Base-by-base conservation (phyloP, 805 yeast genomes). In the Dipodascopsis uninucleata region DNA sequence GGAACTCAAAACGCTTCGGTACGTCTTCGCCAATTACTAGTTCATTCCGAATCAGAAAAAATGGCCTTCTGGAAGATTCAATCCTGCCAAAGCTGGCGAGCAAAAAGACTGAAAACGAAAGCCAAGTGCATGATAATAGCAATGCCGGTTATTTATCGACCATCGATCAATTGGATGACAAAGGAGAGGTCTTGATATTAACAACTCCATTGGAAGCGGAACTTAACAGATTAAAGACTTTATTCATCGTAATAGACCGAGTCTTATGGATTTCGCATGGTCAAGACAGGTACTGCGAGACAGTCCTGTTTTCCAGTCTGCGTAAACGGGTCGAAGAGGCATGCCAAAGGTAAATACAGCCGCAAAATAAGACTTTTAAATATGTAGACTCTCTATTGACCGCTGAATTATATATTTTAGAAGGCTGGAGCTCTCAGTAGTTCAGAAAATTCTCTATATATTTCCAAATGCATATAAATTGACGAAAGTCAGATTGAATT, bases 181-280 rank as follows among this genome's bases (percentile, higher is more conserved):
- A n/a, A n/a, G n/a, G n/a, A 6, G 35, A 12, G 10, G 5, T 5
- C 22, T 32, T n/a, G 35, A 14, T 12, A 26, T 12, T 26, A 10
- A 26, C 10, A 26, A 26, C 10, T 26, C 29, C 29, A 26, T 26
- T n/a, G 12, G 29, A 26, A 26, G 29, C 29, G 29, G 29, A 26
- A 26, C 10, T 26, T 26, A n/a, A 26, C 12, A 34, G 16, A 14
- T 6, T 34, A 22, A 20, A 20, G 14, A 34, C 24, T n/a, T 16
- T 34, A 17, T 34, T 34, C 25, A 20, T 18, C n/a, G 14, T 28
- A 14, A 34, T 34, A 10, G 38, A 34, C 24, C 22, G 25, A 17
- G 21, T 20, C 20, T 8, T 34, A 20, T 34, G 38, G 38, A 22
- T 34, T 16, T 34, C 14, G 28, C 25, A 34, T 28, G 38, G 38